Evolutionary conservation across 1,139 yeast species (phyloP).

Genomic region (Pichia sp.): DNA sequence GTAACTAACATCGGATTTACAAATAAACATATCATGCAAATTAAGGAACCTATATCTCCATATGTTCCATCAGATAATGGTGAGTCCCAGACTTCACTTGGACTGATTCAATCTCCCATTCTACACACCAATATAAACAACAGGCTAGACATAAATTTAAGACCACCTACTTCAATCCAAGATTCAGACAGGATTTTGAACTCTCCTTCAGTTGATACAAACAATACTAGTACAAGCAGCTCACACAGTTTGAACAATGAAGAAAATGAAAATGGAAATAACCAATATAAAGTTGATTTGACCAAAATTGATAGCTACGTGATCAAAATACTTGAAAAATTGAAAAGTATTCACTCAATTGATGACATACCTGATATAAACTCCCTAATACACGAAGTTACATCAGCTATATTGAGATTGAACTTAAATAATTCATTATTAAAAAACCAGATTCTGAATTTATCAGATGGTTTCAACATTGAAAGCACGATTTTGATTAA

Average conservation of each 20-base stretch:
- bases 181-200: neutral
- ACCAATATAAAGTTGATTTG: constrained; percentile 1
- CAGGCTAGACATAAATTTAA: neutral
- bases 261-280: neutral
- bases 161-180: neutral
- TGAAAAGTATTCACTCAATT: neutral
- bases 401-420: constrained; percentile 24
- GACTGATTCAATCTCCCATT: neutral
- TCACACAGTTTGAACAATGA: neutral
- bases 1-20: too few species aligned
- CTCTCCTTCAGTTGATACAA: neutral
- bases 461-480: constrained; percentile 24
- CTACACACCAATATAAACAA: neutral
- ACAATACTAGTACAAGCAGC: neutral
- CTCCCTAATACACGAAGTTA: constrained; percentile 12
- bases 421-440: constrained; percentile 27
- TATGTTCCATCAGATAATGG: neutral
- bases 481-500: constrained; percentile 25
- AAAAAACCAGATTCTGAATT: constrained; percentile 23
- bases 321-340: neutral
- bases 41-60: neutral
- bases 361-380: neutral
- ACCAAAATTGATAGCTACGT: constrained; percentile 3
- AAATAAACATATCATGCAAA: neutral
- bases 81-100: neutral